Conservation (phyloP, 768 basidiomycete genomes). For the Phylloporus sp. region DNA sequence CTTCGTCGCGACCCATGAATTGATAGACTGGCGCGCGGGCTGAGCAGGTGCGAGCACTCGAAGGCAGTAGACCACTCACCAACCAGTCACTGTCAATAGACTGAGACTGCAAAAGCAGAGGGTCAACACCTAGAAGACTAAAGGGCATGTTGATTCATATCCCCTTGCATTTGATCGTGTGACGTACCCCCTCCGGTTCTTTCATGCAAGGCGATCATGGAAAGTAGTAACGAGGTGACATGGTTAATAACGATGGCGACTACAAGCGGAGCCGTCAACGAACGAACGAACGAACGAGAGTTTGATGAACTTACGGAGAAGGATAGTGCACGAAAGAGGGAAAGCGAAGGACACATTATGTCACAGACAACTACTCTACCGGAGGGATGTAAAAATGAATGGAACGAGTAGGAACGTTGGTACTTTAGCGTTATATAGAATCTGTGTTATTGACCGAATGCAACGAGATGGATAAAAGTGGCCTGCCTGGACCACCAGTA, state of each 20-base stretch:
- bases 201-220: slow-evolving; percentile 14
- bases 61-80: slow-evolving; percentile 10
- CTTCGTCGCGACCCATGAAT: slow-evolving; percentile 7
- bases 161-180: neutral
- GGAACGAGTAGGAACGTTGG: neutral
- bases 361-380: slow-evolving; percentile 19
- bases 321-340: slow-evolving; percentile 14
- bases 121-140: slow-evolving; percentile 22
- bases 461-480: slow-evolving; percentile 8
- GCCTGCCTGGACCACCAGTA: slow-evolving; percentile 5
- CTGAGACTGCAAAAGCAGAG: slow-evolving; percentile 11
- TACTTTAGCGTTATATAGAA: slow-evolving; percentile 14
- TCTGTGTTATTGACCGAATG: neutral
- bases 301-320: slow-evolving; percentile 15
- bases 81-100: slow-evolving; percentile 12
- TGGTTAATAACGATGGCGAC: slow-evolving; percentile 16
- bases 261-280: slow-evolving; percentile 8
- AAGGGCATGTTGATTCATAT: neutral
- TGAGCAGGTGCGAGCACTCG: neutral
- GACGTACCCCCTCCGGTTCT: slow-evolving; percentile 22
- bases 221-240: slow-evolving; percentile 11
- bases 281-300: neutral
- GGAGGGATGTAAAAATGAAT: slow-evolving; percentile 3
- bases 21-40: slow-evolving; percentile 13
- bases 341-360: slow-evolving; percentile 26